phyloP scores from a whole-genome alignment of 2,329 filamentous ascomycete species.

The Fusarium oligoseptatum region DNA sequence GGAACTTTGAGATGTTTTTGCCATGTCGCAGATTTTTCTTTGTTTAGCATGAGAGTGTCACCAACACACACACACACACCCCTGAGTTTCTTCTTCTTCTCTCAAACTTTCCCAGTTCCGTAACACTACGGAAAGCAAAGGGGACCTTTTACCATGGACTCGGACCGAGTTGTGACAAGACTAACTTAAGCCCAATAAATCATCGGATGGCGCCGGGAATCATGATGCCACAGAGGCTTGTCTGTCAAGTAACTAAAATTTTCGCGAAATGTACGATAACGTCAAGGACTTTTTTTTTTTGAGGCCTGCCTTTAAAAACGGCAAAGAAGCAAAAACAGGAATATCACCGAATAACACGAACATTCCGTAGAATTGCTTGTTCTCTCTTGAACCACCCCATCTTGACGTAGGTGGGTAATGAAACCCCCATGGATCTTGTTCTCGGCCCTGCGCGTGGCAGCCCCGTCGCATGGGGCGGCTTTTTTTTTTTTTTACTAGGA shows the following conservation, averaged over 20 bases:
- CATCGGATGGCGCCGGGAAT: constrained; percentile 35
- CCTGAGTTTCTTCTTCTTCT: not conserved
- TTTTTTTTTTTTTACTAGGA: not conserved
- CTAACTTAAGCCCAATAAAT: not conserved
- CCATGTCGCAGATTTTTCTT: not conserved
- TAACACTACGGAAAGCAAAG: constrained; percentile 1
- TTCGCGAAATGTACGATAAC: constrained; percentile 9
- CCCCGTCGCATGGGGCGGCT: not conserved
- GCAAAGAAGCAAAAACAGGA: not conserved
- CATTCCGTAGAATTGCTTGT: constrained; percentile 2
- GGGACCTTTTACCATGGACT: constrained; percentile 4
- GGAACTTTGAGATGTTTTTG: not conserved
- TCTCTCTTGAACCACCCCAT: constrained; percentile 11
- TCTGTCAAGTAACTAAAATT: constrained; percentile 1
- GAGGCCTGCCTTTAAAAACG: not conserved
- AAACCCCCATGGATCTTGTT: constrained; percentile 12
- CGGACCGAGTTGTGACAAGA: constrained; percentile 29
- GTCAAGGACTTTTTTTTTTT: not conserved
- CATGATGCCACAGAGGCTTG: constrained; percentile 19
- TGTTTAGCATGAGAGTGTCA: not conserved
- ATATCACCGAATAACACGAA: not conserved
- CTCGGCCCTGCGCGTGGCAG: constrained; percentile 20
- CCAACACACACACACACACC: not conserved
- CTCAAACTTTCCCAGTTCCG: not conserved
- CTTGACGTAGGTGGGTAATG: constrained; percentile 13